phyloP scores from a whole-genome alignment of 495 filamentous ascomycete species.

The Penicillium pancosmium region DNA sequence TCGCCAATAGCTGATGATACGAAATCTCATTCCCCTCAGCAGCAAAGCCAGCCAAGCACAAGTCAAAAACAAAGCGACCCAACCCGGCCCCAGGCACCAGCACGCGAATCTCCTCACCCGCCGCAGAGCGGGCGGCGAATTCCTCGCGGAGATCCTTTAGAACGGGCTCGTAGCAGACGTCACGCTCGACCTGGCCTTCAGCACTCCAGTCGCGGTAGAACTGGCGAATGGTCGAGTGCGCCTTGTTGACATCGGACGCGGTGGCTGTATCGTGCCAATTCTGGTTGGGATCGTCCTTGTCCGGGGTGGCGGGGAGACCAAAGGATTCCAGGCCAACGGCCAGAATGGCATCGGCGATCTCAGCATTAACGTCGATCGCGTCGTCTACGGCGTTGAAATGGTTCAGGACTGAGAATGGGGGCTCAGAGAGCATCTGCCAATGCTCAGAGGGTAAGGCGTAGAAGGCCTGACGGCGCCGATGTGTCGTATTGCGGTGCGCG shows the following conservation, averaged over 20 bases:
- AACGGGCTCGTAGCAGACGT: conserved; percentile 74
- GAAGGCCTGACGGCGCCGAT: conserved; percentile 85
- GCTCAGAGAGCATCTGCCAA: conserved; percentile 74
- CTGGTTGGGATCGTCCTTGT: conserved; percentile 35
- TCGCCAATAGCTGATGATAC: conserved; percentile 87
- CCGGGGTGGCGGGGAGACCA: conserved; percentile 43
- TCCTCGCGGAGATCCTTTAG: conserved; percentile 61
- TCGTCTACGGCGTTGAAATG: conserved; percentile 78
- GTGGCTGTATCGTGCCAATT: conserved; percentile 70
- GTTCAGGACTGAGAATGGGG: conserved; percentile 80
- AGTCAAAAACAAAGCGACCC: conserved; percentile 83
- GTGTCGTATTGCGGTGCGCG: conserved; percentile 85
- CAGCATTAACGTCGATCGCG: conserved; percentile 86
- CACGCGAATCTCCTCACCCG: conserved; percentile 56
- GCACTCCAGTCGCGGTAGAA: conserved; percentile 95
- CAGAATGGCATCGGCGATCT: conserved; percentile 78
- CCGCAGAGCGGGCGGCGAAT: conserved; percentile 41
- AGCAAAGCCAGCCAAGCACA: conserved; percentile 72
- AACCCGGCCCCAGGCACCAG: conserved; percentile 90
- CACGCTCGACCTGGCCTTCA: conserved; percentile 72
- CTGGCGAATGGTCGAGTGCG: conserved; percentile 84
- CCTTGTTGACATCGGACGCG: conserved; percentile 79
- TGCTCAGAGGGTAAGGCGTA: conserved; percentile 85
- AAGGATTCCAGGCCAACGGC: conserved; percentile 66
- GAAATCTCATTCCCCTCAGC: conserved; percentile 95